Percentiles rank a stretch among this genome's conserved stretches.
These are phyloP conservation scores for Lactarius trivialis DNA, from an alignment of 768 basidiomycete species.

Conservation along the genomic window DNA sequence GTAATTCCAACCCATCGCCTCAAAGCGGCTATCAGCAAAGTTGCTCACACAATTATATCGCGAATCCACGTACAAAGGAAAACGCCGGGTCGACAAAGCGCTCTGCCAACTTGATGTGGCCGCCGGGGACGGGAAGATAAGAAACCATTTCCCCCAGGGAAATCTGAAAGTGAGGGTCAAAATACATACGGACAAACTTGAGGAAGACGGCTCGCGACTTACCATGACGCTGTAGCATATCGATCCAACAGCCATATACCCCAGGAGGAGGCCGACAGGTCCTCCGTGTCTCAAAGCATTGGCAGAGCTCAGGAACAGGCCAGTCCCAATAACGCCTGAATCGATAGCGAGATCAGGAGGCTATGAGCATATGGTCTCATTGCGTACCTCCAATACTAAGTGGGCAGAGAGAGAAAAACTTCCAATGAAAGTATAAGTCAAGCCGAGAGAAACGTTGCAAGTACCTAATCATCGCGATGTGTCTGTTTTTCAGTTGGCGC, in stretches of 20 bases:
- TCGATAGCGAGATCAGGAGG: not conserved
- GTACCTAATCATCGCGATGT: constrained; percentile 77
- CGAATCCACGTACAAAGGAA: constrained; percentile 35
- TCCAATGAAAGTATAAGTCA: constrained; percentile 7
- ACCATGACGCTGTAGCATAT: constrained; percentile 74
- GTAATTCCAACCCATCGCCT: constrained; percentile 45
- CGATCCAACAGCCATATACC: constrained; percentile 57
- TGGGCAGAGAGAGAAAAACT: not conserved
- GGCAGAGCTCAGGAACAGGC: constrained; percentile 39
- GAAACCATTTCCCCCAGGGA: constrained; percentile 73
- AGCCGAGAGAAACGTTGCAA: constrained; percentile 1
- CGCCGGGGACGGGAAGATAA: constrained; percentile 72
- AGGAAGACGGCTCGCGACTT: constrained; percentile 11
- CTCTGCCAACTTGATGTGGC: constrained; percentile 73
- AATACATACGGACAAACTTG: no score
- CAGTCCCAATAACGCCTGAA: constrained; percentile 39
- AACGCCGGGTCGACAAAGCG: constrained; percentile 76
- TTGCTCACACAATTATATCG: not conserved
- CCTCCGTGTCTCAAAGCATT: constrained; percentile 48
- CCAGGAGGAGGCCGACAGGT: constrained; percentile 69
- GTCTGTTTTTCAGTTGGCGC: constrained; percentile 47
- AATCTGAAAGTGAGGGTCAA: constrained; percentile 35
- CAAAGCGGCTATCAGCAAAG: not conserved
- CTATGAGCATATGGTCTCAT: not conserved
- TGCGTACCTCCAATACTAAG: constrained; percentile 31